A percentile compares a stretch with the other conserved stretches of the same genome.
Conservation (phyloP, 2,329 filamentous ascomycete species). For the Ambrosiella xylebori region DNA sequence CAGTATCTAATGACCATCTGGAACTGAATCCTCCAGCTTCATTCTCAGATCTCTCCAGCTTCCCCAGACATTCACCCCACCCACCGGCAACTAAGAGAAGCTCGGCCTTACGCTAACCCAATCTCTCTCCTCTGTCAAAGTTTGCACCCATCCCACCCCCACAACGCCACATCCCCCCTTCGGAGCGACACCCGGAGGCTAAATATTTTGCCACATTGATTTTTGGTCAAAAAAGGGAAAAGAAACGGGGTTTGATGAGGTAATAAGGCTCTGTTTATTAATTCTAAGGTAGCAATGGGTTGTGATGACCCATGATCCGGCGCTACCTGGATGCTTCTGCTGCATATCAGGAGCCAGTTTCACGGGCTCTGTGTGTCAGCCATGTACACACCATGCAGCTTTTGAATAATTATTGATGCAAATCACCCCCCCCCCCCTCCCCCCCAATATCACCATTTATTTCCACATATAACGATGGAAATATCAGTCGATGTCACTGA, state of each 20-base stretch:
- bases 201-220: not conserved
- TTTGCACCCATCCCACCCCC: not conserved
- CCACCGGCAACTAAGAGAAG: not conserved
- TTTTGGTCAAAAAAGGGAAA: not conserved
- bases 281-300: not conserved
- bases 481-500: too few relatives aligned
- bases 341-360: not conserved
- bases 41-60: constrained; percentile 5
- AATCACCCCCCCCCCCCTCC: not conserved
- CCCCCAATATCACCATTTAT: not conserved
- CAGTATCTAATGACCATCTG: not conserved
- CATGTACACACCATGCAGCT: not conserved
- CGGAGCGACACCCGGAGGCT: not conserved
- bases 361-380: not conserved
- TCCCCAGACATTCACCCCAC: not conserved
- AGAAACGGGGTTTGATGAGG: not conserved
- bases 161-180: not conserved
- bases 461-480: too few relatives aligned
- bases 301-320: not conserved
- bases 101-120: not conserved
- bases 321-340: not conserved
- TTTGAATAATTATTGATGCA: not conserved
- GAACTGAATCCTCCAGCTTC: constrained; percentile 2
- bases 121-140: not conserved
- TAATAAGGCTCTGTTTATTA: not conserved